Evolutionary conservation across 169 alveolate genomes (phyloP).

Genomic region (Plasmodium gonderi): DNA sequence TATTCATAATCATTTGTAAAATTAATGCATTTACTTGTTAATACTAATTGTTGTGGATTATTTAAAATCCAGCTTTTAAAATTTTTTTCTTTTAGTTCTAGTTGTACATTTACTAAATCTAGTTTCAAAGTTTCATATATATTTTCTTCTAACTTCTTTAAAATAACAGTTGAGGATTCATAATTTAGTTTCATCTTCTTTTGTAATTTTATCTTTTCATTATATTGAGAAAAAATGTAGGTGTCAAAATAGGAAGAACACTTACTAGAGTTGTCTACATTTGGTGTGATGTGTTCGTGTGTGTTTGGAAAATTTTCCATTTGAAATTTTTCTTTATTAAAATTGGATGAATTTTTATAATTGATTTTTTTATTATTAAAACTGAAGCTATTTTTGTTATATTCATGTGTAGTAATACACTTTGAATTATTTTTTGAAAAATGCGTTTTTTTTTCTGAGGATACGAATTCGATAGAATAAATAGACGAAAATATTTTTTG

Average conservation of each 20-base stretch:
- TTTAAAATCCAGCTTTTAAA: constrained; percentile 52
- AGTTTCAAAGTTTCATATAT: constrained; percentile 52
- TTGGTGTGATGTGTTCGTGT: neutral
- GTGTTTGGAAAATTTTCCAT: neutral
- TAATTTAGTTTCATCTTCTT: constrained; percentile 47
- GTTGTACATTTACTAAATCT: constrained; percentile 69
- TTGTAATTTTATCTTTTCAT: constrained; percentile 37
- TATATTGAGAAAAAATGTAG: constrained; percentile 47
- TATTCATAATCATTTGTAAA: constrained; percentile 73
- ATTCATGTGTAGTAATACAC: neutral
- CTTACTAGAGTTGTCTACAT: neutral
- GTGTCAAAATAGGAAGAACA: constrained; percentile 44
- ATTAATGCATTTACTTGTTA: constrained; percentile 59
- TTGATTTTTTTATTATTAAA: neutral
- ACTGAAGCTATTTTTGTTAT: constrained; percentile 18
- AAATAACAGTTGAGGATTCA: constrained; percentile 51
- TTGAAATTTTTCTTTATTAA: neutral
- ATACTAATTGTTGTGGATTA: constrained; percentile 55
- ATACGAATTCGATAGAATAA: constrained; percentile 83
- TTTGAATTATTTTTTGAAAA: constrained; percentile 36
- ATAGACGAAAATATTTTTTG: constrained; percentile 95
- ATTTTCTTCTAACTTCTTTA: constrained; percentile 64
- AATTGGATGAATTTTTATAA: constrained; percentile 1
- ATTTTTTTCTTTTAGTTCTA: constrained; percentile 55
- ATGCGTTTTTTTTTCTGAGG: constrained; percentile 72